These are phyloP conservation scores for Phytopythium boreale DNA, from an alignment of 352 stramenopile genomes.

Conservation along the genomic window DNA sequence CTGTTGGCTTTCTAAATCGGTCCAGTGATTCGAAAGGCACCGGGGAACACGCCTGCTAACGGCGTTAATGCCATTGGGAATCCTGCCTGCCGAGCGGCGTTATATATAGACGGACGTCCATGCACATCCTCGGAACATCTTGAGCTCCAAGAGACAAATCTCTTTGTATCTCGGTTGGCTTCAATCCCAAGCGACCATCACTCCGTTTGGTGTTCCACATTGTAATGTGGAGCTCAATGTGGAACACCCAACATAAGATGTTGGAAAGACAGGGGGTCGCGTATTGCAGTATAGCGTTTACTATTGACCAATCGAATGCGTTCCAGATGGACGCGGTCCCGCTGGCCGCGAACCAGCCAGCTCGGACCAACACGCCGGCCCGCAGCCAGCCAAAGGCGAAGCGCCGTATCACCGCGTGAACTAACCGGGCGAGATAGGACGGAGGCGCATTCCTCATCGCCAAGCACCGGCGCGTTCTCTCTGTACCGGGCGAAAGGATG, in stretches of 20 bases:
- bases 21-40: too few relatives aligned
- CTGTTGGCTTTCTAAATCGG: background rate
- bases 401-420: background rate
- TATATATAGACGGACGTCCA: background rate
- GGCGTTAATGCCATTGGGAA: too few relatives aligned
- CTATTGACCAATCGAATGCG: background rate
- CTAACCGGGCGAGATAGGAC: too few relatives aligned
- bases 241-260: background rate
- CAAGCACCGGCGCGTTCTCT: too few relatives aligned
- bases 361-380: background rate
- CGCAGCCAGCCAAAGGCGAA: slow-evolving; percentile 5
- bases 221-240: background rate
- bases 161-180: too few relatives aligned
- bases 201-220: background rate
- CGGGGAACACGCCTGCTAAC: too few relatives aligned
- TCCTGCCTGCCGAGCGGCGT: too few relatives aligned
- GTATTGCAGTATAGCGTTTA: background rate
- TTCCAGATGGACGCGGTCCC: background rate
- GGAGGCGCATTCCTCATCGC: too few relatives aligned
- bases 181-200: background rate
- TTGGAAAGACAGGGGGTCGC: background rate
- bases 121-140: background rate
- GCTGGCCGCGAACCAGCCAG: background rate
- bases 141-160: too few relatives aligned
- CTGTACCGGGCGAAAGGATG: too few relatives aligned